Evolutionary conservation across 306 rosid species (phyloP), one percentile per base, ranked within the genome.

Genomic region (Geum urbanum): DNA sequence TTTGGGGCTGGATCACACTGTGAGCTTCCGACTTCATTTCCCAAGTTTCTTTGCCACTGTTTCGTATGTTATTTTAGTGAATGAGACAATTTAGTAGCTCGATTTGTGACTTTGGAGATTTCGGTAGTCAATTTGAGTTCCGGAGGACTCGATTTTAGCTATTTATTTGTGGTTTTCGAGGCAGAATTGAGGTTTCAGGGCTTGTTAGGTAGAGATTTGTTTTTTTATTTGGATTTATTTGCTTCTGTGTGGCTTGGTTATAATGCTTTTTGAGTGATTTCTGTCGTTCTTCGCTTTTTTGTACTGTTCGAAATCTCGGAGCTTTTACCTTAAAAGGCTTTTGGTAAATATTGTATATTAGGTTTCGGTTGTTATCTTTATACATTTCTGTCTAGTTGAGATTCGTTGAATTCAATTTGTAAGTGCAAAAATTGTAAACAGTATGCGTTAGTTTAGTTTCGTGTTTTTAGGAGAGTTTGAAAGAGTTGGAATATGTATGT

Each of bases 1-100:
- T 45, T 4, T 2, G 20, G 39, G 40, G 54, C 48, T 69, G 63
- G 80, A 77, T 71, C 72, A 77, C 72, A 55, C 56, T 32, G 72
- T 77, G 68, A 70, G 80, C 80, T 71, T 20, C 60, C 16, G 60
- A 61, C 74, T 68, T 5, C 32, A 27, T 27, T 2, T 27, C 32
- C 2, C 32, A 27, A 27, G 32, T n/a, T 27, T 27, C 32, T 27
- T 27, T 1, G 32, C 1, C 32, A 32, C 37, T 32, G 37, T 32
- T 32, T 32, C 37, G 1, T 32, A 1, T 32, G 37, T 2, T 32
- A 2, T 32, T 2, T 32, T 32, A 32, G 37, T 32, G 37, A 32
- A 39, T 66, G 72, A 46, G 67, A 5, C 27, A 12, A 55, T 47
- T 47, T 12, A 2, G 16, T 47, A 32, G 37, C 37, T 32, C 37